Evolutionary conservation across 768 basidiomycete genomes (phyloP).

Genomic region (Suillus plorans): DNA sequence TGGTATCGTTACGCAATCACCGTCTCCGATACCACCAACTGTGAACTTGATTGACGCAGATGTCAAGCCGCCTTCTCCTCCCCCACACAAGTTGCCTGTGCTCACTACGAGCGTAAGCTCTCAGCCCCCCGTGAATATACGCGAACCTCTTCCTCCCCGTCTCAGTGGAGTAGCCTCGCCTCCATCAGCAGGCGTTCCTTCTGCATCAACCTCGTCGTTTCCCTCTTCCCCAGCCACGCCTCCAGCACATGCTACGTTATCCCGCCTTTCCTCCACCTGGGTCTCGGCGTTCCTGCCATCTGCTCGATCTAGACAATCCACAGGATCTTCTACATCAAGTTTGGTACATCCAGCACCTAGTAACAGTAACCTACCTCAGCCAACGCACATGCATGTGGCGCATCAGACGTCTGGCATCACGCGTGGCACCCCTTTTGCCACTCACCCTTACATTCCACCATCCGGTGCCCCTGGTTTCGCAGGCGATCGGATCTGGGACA

Average conservation of each 20-base stretch:
- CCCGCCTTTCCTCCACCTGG: slow-evolving; percentile 48
- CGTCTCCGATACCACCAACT: slow-evolving; percentile 1
- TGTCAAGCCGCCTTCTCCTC: slow-evolving; percentile 5
- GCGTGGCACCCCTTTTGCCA: slow-evolving; percentile 53
- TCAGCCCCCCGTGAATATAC: slow-evolving; percentile 8
- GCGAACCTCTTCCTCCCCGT: slow-evolving; percentile 20
- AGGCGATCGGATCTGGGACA: slow-evolving; percentile 69
- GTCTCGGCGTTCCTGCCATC: slow-evolving; percentile 47
- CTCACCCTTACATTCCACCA: slow-evolving; percentile 45
- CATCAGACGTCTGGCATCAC: slow-evolving; percentile 21
- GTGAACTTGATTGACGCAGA: slow-evolving; percentile 10
- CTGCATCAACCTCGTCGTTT: slow-evolving; percentile 17
- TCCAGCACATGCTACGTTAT: slow-evolving; percentile 38
- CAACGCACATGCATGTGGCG: slow-evolving; percentile 6
- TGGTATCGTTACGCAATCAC: slow-evolving; percentile 10
- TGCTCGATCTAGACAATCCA: slow-evolving; percentile 13
- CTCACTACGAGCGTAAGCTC: slow-evolving; percentile 15
- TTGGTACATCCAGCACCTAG: slow-evolving; percentile 12
- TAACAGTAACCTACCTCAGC: slow-evolving; percentile 12
- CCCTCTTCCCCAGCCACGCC: slow-evolving; percentile 5
- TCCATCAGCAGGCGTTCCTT: slow-evolving; percentile 21
- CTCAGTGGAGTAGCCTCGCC: slow-evolving; percentile 25
- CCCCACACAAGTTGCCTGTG: slow-evolving; percentile 4
- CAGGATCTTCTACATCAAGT: slow-evolving; percentile 11
- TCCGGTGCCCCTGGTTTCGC: slow-evolving; percentile 77